phyloP scores from a whole-genome alignment of 352 stramenopile species.

The Phytophthora sansomeana region DNA sequence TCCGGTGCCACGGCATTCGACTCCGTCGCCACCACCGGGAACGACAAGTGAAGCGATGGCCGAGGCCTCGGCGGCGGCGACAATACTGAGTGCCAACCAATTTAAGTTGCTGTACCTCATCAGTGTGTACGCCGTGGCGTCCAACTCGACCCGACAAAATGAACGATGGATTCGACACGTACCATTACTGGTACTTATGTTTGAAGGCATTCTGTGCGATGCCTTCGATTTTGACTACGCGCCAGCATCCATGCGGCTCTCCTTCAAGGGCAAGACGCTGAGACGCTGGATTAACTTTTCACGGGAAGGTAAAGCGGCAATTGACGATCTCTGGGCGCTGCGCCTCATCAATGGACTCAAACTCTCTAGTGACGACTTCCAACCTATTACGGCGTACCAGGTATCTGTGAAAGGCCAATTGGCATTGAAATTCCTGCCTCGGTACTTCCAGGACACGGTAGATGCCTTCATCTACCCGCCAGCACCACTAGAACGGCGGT shows the following conservation, averaged over 20 bases:
- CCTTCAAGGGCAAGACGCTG: constrained; percentile 89
- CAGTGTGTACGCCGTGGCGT: constrained; percentile 93
- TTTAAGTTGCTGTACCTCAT: constrained; percentile 97
- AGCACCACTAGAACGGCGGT: constrained; percentile 47
- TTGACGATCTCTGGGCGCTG: constrained; percentile 95
- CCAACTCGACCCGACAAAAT: constrained; percentile 90
- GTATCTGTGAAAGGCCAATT: constrained; percentile 91
- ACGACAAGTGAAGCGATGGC: constrained; percentile 23
- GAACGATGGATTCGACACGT: constrained; percentile 97
- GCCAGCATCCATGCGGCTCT: constrained; percentile 94
- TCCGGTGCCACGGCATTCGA: constrained; percentile 11
- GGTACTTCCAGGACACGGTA: constrained; percentile 72
- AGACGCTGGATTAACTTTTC: constrained; percentile 94
- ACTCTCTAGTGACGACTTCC: constrained; percentile 94
- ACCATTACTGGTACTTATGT: constrained; percentile 96
- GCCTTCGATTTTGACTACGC: constrained; percentile 98
- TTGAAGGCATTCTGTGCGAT: constrained; percentile 95
- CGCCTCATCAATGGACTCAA: constrained; percentile 95
- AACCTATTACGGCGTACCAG: constrained; percentile 97
- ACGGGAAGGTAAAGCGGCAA: constrained; percentile 94
- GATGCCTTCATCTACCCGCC: constrained; percentile 73
- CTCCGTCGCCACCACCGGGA: constrained; percentile 17
- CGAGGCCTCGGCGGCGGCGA: constrained; percentile 22
- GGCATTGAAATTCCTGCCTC: constrained; percentile 86
- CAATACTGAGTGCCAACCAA: constrained; percentile 94